These are phyloP conservation scores for Pythium utonaiense DNA, from an alignment of 352 stramenopile genomes.

Conservation along the genomic window DNA sequence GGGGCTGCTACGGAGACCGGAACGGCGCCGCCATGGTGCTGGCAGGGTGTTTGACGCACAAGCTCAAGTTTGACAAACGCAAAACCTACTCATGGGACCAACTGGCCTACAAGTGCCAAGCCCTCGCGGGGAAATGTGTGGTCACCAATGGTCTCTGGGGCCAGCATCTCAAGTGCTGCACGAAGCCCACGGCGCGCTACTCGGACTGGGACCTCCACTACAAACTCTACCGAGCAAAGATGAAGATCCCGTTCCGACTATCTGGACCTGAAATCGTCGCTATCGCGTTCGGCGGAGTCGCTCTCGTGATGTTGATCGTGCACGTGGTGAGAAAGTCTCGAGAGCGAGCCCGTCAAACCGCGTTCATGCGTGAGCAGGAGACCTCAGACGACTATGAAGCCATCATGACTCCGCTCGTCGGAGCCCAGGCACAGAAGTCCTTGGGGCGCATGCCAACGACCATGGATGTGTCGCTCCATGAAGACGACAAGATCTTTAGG, in stretches of 20 bases:
- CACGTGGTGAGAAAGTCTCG: conserved; percentile 82
- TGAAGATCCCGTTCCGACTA: conserved; percentile 48
- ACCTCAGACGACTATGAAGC: conserved; percentile 88
- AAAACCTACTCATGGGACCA: conserved; percentile 84
- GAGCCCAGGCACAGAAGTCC: conserved; percentile 51
- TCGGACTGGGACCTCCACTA: conserved; percentile 74
- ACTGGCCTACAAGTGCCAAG: conserved; percentile 74
- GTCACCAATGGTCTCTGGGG: conserved; percentile 87
- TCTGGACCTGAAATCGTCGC: conserved; percentile 64
- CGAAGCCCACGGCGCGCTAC: conserved; percentile 35
- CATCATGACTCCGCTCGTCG: conserved; percentile 88
- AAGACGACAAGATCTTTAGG: conserved; percentile 86
- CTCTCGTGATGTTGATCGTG: conserved; percentile 75
- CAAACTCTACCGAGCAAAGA: conserved; percentile 64
- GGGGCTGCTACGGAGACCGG: conserved; percentile 74
- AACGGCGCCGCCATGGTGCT: conserved; percentile 63
- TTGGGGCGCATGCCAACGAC: conserved; percentile 53
- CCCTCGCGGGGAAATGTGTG: conserved; percentile 68
- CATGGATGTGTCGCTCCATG: conserved; percentile 81
- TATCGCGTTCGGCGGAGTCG: conserved; percentile 82
- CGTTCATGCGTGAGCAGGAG: conserved; percentile 85
- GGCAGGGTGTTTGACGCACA: conserved; percentile 66
- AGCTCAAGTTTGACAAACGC: conserved; percentile 74
- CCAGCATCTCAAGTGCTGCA: conserved; percentile 82
- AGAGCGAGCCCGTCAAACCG: conserved; percentile 75